A percentile compares a stretch with the other conserved stretches of the same genome.
Evolutionary conservation across 345 rosid species (phyloP).

Genomic region (Murraya paniculata): DNA sequence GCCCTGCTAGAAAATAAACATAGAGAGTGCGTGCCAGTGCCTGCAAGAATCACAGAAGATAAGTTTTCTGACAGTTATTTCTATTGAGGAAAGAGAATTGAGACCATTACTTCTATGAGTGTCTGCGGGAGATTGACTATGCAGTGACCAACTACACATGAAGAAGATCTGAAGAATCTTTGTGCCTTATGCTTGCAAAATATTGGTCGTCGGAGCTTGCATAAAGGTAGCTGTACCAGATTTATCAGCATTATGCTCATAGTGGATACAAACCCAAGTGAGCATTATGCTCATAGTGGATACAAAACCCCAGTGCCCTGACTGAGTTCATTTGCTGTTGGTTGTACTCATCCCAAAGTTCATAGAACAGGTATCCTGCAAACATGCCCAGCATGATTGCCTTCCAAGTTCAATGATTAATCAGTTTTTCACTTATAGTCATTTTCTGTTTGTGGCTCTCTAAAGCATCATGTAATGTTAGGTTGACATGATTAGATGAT

Average conservation of each 20-base stretch:
- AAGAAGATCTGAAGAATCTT: slow-evolving; percentile 35
- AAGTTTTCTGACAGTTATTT: slow-evolving; percentile 1
- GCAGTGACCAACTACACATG: slow-evolving; percentile 32
- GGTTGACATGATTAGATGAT: too few relatives aligned
- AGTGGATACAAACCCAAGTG: slow-evolving; percentile 24
- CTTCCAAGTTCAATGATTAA: slow-evolving; percentile 19
- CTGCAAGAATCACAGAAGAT: slow-evolving; percentile 22
- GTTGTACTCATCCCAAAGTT: slow-evolving; percentile 26
- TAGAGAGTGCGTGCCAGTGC: slow-evolving; percentile 21
- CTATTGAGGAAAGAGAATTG: background rate
- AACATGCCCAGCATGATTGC: slow-evolving; percentile 26
- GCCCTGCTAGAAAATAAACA: slow-evolving; percentile 30
- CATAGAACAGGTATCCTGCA: slow-evolving; percentile 32
- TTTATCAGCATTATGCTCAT: slow-evolving; percentile 38
- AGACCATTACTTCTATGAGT: slow-evolving; percentile 24
- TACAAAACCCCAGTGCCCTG: slow-evolving; percentile 16
- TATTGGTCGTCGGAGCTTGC: slow-evolving; percentile 34
- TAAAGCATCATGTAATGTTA: too few relatives aligned
- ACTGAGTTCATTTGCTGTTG: slow-evolving; percentile 41
- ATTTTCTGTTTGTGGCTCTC: too few relatives aligned
- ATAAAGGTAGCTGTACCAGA: slow-evolving; percentile 35
- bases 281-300: slow-evolving; percentile 37
- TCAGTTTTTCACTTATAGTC: background rate
- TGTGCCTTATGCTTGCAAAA: slow-evolving; percentile 34
- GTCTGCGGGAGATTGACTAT: slow-evolving; percentile 38